Evolutionary conservation across 371 early-diverging fungal genomes (phyloP), one percentile per base, ranked within the genome.

Genomic region (Mortierella sp.): DNA sequence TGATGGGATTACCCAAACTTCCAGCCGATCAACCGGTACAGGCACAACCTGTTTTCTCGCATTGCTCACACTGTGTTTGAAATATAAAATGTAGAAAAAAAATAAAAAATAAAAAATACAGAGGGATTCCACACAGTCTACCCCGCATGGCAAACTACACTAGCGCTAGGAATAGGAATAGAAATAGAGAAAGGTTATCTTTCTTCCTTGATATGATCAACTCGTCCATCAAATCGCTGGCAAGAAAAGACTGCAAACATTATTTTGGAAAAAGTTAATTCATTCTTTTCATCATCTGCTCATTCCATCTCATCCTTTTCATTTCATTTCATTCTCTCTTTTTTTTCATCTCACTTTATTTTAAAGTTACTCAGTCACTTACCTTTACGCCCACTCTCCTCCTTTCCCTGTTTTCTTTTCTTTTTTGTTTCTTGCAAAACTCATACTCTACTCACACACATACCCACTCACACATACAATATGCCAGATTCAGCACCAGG

Each of bases 401-500:
- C 15, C 56, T 35, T 3, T 17, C 8, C 7, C 51, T 23, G 31
- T 2, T 17, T n/a, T 22, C 26, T 7, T 53, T 19, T 53, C 28
- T 53, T 9, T 12, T 4, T 15, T 23, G 9, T 47, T 17, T 47
- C 37, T 37, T 37, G 37, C 10, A 37, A 37, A 37, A n/a, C 17
- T 5, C 15, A 40, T 35, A 35, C 35, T 35, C 35, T 35, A 40
- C 10, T 9, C 40, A 40, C 40, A 13, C 40, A 40, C 40, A 19
- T 32, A 35, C 47, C 26, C 31, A 64, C 60, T 12, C 51, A 51
- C 28, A 10, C 8, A 31, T 19, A 45, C 19, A 66, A 3, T 28
- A 66, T 61, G 62, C 62, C 29, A 19, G 64, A 57, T 58, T 55
- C 65, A 64, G 28, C 19, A 10, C 53, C 60, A n/a, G 64, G 51